phyloP scores from a whole-genome alignment of 441 rosid genomes.

The Biscutella laevigata region DNA sequence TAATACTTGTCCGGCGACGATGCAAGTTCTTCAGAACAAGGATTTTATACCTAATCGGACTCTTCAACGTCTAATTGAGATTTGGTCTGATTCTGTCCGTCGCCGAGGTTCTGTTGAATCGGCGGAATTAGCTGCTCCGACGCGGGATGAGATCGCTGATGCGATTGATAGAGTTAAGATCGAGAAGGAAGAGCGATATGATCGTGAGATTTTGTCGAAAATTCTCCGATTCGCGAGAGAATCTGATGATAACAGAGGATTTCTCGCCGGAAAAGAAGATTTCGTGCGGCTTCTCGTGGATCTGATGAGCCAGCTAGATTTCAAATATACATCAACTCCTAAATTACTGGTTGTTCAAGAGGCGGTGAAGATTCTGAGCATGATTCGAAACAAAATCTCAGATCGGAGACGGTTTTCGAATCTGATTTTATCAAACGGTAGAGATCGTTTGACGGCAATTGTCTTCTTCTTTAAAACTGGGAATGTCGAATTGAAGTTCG shows the following conservation, averaged over 20 bases:
- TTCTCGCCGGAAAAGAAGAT: conserved; percentile 51
- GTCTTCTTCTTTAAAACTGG: conserved; percentile 32
- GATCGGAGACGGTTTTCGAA: conserved; percentile 34
- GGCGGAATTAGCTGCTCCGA: conserved; percentile 19
- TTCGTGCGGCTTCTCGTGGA: conserved; percentile 43
- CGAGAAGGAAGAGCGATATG: conserved; percentile 12
- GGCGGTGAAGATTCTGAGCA: conserved; percentile 42
- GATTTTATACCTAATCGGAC: conserved; percentile 74
- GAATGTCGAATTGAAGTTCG: conserved; percentile 35
- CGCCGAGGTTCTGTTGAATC: conserved; percentile 20
- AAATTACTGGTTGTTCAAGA: conserved; percentile 33
- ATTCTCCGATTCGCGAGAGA: conserved; percentile 39
- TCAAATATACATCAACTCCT: conserved; percentile 7
- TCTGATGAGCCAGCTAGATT: conserved; percentile 29
- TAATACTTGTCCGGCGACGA: conserved; percentile 86
- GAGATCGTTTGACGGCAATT: conserved; percentile 36
- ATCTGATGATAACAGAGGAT: conserved; percentile 48
- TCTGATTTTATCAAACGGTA: conserved; percentile 31
- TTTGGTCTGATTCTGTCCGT: conserved; percentile 57
- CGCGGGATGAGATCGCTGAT: conserved; percentile 33
- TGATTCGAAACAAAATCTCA: conserved; percentile 28
- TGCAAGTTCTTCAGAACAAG: conserved; percentile 68
- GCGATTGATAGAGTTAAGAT: conserved; percentile 32
- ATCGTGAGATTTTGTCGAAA: conserved; percentile 26
- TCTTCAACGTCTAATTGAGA: conserved; percentile 63